Base-by-base conservation (phyloP, 2,329 filamentous ascomycete genomes). In the Nigrospora sphaerica region DNA sequence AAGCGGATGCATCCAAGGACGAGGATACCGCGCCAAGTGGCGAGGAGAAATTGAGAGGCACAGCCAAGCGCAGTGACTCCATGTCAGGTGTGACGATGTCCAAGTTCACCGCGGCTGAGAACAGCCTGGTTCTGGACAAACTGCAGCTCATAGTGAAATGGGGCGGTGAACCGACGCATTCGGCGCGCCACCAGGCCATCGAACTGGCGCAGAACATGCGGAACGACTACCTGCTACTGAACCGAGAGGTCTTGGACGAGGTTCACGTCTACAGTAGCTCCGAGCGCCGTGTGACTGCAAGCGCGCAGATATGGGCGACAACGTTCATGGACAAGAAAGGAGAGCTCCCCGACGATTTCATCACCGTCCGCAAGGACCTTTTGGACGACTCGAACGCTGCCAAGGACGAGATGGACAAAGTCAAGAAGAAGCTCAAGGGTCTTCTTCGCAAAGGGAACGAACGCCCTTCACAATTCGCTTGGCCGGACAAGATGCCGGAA, bases 341-440 rank as follows among this genome's bases (percentile, higher is more conserved):
- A 23, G 87, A 96, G 46, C 74, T 96, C 14, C 81, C 86, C 0
- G 81, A 88, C 19, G 88, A 95, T 57, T 89, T 88, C 53, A 95
- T 98, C 52, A 86, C 83, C 32, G 85, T 97, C 47, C 84, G 93
- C 45, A 98, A 98, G 63, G 91, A 97, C 66, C 77, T 98, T 7
- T 72, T 98, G 3, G 93, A 98, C 63, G 93, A 98, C 62, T 97
- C 91, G 0, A 98, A 98, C 64, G 93, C 93, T 4, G 93, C 93
- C 48, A 98, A 98, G 65, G 93, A 98, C 63, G 90, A 95, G 60
- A 98, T 96, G 87, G 95, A 98, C 69, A 96, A 95, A 68, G 93
- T 98, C 46, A 98, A 98, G 77, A 98, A 98, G 79, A 96, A 95
- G 80, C 78, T 98, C 28, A 98, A 98, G 70, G 85, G 88, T 1